These are phyloP conservation scores for Termitomyces sp. DNA, from an alignment of 768 basidiomycete species.

Conservation along the genomic window DNA sequence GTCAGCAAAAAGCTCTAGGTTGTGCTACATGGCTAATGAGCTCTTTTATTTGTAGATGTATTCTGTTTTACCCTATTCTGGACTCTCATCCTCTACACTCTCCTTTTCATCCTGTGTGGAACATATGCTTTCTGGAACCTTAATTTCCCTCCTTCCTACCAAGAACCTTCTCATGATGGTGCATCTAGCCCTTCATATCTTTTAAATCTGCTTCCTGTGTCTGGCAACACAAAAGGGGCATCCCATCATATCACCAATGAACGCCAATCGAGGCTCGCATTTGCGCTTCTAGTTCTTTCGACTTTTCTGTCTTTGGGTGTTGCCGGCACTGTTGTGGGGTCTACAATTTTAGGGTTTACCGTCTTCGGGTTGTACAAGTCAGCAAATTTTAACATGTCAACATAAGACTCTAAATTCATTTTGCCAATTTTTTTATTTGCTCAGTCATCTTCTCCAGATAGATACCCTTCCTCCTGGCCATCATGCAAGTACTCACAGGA, in stretches of 20 bases:
- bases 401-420: constrained; percentile 25
- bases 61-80: constrained; percentile 51
- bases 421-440: background rate
- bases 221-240: constrained; percentile 4
- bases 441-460: constrained; percentile 23
- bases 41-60: constrained; percentile 28
- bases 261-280: constrained; percentile 39
- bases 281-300: constrained; percentile 40
- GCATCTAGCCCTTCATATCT: constrained; percentile 4
- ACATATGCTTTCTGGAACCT: constrained; percentile 47
- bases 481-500: constrained; percentile 36
- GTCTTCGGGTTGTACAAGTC: constrained; percentile 39
- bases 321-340: constrained; percentile 40
- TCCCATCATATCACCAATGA: constrained; percentile 18
- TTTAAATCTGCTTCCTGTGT: constrained; percentile 8
- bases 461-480: constrained; percentile 40
- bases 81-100: constrained; percentile 45
- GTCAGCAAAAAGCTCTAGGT: constrained; percentile 18
- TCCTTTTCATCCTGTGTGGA: constrained; percentile 43
- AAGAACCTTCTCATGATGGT: constrained; percentile 4
- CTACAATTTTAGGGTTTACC: constrained; percentile 40
- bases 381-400: constrained; percentile 44
- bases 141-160: constrained; percentile 34
- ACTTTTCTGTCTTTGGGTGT: constrained; percentile 35
- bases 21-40: background rate